phyloP scores from a whole-genome alignment of 1,139 yeast genomes.

The Geotrichum bryndzae region DNA sequence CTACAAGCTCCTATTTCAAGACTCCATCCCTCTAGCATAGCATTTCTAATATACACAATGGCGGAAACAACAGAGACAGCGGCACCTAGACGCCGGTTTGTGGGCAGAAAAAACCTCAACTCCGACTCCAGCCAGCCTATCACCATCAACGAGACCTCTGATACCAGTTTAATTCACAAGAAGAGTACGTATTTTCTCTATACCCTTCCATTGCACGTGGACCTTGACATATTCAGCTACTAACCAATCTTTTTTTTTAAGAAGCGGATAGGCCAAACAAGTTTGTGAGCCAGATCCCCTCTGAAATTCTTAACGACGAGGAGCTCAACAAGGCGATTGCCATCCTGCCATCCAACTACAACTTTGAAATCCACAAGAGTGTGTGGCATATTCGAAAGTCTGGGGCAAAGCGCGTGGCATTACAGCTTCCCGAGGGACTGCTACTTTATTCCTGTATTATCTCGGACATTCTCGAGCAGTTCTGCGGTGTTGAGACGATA shows the following conservation, averaged over 20 bases:
- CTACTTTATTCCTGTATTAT: conserved; percentile 79
- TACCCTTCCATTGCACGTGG: neutral
- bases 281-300: conserved; percentile 84
- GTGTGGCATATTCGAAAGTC: conserved; percentile 83
- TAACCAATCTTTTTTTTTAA: neutral
- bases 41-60: neutral
- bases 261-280: conserved; percentile 32
- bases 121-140: neutral
- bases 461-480: conserved; percentile 86
- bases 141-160: conserved; percentile 2
- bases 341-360: conserved; percentile 81
- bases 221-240: neutral
- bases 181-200: conserved; percentile 8
- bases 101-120: conserved; percentile 13
- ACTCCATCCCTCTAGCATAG: neutral
- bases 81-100: conserved; percentile 16
- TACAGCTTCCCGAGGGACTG: conserved; percentile 97
- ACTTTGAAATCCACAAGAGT: conserved; percentile 92
- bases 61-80: neutral
- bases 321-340: conserved; percentile 77
- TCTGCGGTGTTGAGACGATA: conserved; percentile 77
- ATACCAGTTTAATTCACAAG: conserved; percentile 9
- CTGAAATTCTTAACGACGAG: conserved; percentile 68
- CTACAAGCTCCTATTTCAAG: neutral
- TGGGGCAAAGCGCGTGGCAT: conserved; percentile 70